Evolutionary conservation across 2,329 filamentous ascomycete genomes (phyloP), one percentile per base, ranked within the genome.

Genomic region (Onygenales sp.): DNA sequence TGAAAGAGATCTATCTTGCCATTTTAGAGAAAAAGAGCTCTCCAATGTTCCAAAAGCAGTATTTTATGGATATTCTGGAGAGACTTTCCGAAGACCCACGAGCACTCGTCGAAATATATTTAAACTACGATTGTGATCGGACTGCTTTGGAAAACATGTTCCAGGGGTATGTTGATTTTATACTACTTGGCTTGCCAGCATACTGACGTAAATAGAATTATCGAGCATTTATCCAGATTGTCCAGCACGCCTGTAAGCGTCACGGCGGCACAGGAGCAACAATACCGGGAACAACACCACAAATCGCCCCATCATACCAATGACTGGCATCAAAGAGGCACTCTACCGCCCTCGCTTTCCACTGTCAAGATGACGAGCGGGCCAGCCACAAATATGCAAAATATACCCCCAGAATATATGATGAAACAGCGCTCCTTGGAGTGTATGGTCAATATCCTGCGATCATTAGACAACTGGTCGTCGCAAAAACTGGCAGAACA

Each of bases 121-220:
- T 98, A 58, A 98, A 98, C 70, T 98, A 98, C 66, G 93, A 98
- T 68, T 98, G 93, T 72, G 94, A 97, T 64, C 81, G 92, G 56
- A 90, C 89, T 42, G 83, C 84, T 8, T 82, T 97, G 55, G 92
- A 97, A 72, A 98, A 98, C 69, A 93, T 97, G 70, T 98, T 95
- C 68, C 93, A 98, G 70, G 77, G 81, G 61, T 73, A 63, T 54
- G 63, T 58, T 55, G 41, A 38, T 43, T 3, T 42, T 33, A n/a
- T 7, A 6, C 17, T 27, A 27, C 11, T 27, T 11, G 33, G 36
- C 27, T 33, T 42, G 50, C 51, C 50, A 10, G 43, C 38, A 41
- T 50, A 32, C 32, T 52, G 43, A 60, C 48, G 10, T 14, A 38
- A 53, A 51, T 47, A 86, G 81, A 17, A 85, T 97, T 52, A 91